These are phyloP conservation scores for Hortaea werneckii DNA, from an alignment of 2,329 filamentous ascomycete species.

Conservation along the genomic window DNA sequence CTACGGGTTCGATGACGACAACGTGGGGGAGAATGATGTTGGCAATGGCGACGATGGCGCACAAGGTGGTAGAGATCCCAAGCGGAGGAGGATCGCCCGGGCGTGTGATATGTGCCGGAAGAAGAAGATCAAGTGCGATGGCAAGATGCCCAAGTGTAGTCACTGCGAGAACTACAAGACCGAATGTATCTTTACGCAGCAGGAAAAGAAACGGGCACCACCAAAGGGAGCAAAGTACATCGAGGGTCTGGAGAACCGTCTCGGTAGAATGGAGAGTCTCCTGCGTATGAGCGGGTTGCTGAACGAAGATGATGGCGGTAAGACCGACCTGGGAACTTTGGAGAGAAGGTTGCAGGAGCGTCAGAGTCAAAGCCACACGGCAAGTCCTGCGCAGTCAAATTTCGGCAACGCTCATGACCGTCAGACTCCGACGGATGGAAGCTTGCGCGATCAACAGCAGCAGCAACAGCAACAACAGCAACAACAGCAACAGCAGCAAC, in stretches of 20 bases:
- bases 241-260: constrained; percentile 88
- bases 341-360: constrained; percentile 60
- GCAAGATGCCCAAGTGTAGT: constrained; percentile 86
- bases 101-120: constrained; percentile 96
- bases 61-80: constrained; percentile 51
- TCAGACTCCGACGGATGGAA: neutral
- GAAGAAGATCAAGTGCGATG: constrained; percentile 95
- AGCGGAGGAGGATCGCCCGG: constrained; percentile 78
- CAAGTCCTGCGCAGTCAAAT: constrained; percentile 22
- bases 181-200: constrained; percentile 91
- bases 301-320: constrained; percentile 72
- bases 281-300: constrained; percentile 77
- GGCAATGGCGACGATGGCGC: constrained; percentile 16
- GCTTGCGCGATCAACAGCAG: neutral
- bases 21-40: constrained; percentile 8
- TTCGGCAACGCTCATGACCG: neutral
- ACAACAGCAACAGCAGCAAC: no score
- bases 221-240: constrained; percentile 99
- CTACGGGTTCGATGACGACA: constrained; percentile 8
- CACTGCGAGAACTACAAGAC: constrained; percentile 98
- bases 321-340: constrained; percentile 76
- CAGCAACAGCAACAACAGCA: neutral
- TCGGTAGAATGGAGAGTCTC: constrained; percentile 92
- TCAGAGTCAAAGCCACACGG: constrained; percentile 15
- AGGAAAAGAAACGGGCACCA: constrained; percentile 96